These are phyloP conservation scores for Salix viminalis DNA, from an alignment of 345 rosid genomes.

Conservation along the genomic window DNA sequence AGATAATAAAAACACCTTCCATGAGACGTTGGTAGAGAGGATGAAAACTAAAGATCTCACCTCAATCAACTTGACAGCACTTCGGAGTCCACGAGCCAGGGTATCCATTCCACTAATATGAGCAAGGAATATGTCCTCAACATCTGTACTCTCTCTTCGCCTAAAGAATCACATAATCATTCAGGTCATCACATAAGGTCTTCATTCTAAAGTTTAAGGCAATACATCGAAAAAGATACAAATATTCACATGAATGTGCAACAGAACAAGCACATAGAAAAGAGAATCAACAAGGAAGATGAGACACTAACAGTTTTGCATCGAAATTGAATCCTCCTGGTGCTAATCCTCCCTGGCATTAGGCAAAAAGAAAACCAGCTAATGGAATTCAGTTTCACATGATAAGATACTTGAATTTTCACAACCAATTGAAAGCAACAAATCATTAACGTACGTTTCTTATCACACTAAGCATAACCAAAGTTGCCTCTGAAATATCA, in stretches of 20 bases:
- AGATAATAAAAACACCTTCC: background rate
- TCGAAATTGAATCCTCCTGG: slow-evolving; percentile 99
- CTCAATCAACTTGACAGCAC: slow-evolving; percentile 76
- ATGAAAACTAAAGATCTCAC: slow-evolving; percentile 23
- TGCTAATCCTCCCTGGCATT: slow-evolving; percentile 72
- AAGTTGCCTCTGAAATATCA: slow-evolving; percentile 80
- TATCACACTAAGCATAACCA: slow-evolving; percentile 85
- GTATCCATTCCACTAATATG: slow-evolving; percentile 93
- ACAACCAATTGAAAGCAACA: background rate
- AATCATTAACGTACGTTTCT: slow-evolving; percentile 49
- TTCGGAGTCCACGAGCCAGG: slow-evolving; percentile 81
- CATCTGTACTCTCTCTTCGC: slow-evolving; percentile 93
- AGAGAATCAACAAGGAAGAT: background rate
- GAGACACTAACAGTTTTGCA: slow-evolving; percentile 67
- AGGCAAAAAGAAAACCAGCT: slow-evolving; percentile 8
- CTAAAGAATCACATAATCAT: slow-evolving; percentile 32
- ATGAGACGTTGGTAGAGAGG: background rate
- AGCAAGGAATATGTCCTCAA: slow-evolving; percentile 86
- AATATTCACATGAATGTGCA: background rate
- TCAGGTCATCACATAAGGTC: background rate
- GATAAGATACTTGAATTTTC: background rate
- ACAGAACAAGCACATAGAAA: background rate
- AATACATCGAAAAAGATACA: background rate
- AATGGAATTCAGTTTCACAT: background rate
- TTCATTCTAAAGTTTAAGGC: background rate